Evolutionary conservation across 2,329 filamentous ascomycete genomes (phyloP), one percentile per base, ranked within the genome.

Genomic region (Metarhizium anisopliae): DNA sequence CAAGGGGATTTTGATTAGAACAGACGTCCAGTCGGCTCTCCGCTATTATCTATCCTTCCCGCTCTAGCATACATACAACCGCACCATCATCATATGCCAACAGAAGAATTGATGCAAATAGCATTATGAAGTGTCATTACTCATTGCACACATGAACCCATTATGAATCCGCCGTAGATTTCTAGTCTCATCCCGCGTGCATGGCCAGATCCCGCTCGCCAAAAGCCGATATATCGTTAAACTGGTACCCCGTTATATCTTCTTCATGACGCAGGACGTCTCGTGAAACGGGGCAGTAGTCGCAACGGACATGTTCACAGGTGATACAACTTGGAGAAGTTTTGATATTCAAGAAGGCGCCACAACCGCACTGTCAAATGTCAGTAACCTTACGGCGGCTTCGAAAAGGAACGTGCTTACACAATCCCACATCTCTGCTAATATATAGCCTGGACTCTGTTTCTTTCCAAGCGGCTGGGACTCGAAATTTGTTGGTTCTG

Each of bases 341-440:
- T 20, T 20, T 49, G 25, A 49, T 49, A 30, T 49, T 49, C 45
- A 49, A 20, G 45, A 30, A 29, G 13, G 25, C 25, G 13, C 13
- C 13, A 14, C 45, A 49, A 10, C 11, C 45, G 45, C 45, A 49
- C 45, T 49, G 1, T 6, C 7, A 14, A 30, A 49, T 8, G 45
- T 49, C 25, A 49, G 45, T 18, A 49, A 49, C 6, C 13, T 29
- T 30, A 8, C 25, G 6, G 14, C 6, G n/a, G 38, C 42, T 36
- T 36, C n/a, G 10, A 13, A 29, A 20, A n/a, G n/a, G 14, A 13
- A 14, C 14, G 25, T n/a, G 50, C 56, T 47, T 51, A 58, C 53
- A 43, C 56, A 58, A 35, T 55, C 8, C 56, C 56, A 58, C 53
- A 55, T 55, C 10, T 40, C 36, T 7, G 40, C 18, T 47, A 49